Percentiles rank a stretch among this genome's conserved stretches.
Evolutionary conservation across 2,329 filamentous ascomycete genomes (phyloP).

Genomic region (Claviceps paspali): DNA sequence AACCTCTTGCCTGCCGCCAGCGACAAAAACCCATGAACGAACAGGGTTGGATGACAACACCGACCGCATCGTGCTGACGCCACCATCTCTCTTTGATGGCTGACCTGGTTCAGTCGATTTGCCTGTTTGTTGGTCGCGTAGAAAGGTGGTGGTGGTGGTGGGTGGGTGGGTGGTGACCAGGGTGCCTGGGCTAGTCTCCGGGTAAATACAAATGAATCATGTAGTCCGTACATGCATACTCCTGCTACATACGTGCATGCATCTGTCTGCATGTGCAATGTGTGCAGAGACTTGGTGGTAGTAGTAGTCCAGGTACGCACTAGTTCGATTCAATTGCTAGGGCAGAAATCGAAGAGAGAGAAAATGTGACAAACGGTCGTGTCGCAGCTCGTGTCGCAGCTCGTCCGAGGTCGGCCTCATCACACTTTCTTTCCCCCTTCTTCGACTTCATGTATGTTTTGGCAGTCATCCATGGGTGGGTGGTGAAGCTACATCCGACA

Average conservation of each 20-base stretch:
- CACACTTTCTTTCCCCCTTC: background rate
- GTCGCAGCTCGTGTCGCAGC: conserved; percentile 4
- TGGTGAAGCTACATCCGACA: background rate
- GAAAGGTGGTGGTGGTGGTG: background rate
- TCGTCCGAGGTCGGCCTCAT: conserved; percentile 7
- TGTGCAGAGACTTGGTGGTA: no score
- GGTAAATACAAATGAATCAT: conserved; percentile 1
- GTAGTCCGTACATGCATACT: no score
- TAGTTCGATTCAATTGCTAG: no score
- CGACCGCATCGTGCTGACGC: background rate
- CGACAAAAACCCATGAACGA: no score
- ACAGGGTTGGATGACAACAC: no score
- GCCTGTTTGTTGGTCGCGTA: background rate
- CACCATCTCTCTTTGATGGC: conserved; percentile 1
- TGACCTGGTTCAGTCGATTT: background rate
- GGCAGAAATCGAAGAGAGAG: background rate
- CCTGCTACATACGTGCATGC: background rate
- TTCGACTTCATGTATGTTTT: background rate
- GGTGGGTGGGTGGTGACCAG: conserved; percentile 1
- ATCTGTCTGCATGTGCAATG: no score
- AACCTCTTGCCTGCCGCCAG: no score
- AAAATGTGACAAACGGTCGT: conserved; percentile 4
- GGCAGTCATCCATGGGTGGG: no score
- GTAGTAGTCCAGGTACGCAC: no score
- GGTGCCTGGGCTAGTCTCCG: conserved; percentile 3